Evolutionary conservation across 2,329 filamentous ascomycete species (phyloP).

Genomic region (Madurella fahalii): DNA sequence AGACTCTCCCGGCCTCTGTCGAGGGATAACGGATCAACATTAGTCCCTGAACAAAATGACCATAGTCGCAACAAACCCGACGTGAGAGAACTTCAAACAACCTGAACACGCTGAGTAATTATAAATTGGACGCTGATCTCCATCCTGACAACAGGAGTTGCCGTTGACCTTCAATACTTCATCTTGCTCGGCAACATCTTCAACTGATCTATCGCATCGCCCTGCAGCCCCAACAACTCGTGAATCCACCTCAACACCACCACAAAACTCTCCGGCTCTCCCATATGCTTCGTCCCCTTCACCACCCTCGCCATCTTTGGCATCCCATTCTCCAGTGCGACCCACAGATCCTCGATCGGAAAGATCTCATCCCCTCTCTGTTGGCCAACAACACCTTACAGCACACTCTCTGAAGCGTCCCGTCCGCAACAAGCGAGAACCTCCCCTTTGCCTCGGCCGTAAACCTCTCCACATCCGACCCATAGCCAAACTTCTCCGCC

Average conservation of each 20-base stretch:
- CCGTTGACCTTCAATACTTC: constrained; percentile 4
- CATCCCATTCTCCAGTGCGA: constrained; percentile 48
- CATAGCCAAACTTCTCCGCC: constrained; percentile 36
- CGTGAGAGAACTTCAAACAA: constrained; percentile 35
- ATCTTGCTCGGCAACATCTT: constrained; percentile 6
- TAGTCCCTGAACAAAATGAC: constrained; percentile 27
- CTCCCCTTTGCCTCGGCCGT: constrained; percentile 34
- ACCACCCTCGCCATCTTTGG: constrained; percentile 47
- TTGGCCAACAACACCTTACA: constrained; percentile 54
- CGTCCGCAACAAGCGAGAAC: constrained; percentile 52
- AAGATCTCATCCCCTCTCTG: constrained; percentile 58
- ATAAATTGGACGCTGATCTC: background rate
- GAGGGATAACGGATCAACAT: constrained; percentile 22
- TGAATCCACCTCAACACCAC: constrained; percentile 34
- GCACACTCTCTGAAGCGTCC: constrained; percentile 46
- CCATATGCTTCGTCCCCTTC: constrained; percentile 33
- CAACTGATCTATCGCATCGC: constrained; percentile 19
- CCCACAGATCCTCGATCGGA: constrained; percentile 56
- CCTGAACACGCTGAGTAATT: background rate
- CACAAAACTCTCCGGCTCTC: constrained; percentile 32
- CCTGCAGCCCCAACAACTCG: constrained; percentile 29
- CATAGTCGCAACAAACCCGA: constrained; percentile 32
- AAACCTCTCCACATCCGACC: constrained; percentile 29
- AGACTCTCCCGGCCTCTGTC: constrained; percentile 18
- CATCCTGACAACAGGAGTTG: background rate